These are phyloP conservation scores for Suillus decipiens DNA, from an alignment of 768 basidiomycete species.

Conservation along the genomic window DNA sequence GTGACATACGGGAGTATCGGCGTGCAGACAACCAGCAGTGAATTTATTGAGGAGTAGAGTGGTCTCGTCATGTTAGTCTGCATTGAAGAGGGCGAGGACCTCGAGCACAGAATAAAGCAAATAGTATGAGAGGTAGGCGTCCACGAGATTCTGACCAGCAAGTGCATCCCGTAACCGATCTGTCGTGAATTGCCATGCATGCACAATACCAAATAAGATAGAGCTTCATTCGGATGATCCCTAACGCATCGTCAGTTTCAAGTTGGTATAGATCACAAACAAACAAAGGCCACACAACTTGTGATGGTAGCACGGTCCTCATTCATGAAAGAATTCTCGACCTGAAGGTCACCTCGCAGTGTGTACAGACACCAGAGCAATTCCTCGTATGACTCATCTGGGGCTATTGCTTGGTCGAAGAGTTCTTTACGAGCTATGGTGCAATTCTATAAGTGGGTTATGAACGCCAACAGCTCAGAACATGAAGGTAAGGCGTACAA, in stretches of 20 bases:
- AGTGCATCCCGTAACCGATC: slow-evolving; percentile 74
- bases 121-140: too few relatives aligned
- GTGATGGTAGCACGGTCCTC: slow-evolving; percentile 80
- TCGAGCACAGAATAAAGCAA: too few relatives aligned
- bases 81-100: too few relatives aligned
- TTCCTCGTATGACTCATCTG: slow-evolving; percentile 89
- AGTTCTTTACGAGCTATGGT: slow-evolving; percentile 91
- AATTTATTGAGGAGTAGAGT: too few relatives aligned
- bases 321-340: slow-evolving; percentile 81
- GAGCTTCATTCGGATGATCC: slow-evolving; percentile 85
- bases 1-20: too few relatives aligned
- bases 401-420: slow-evolving; percentile 69
- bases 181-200: slow-evolving; percentile 75
- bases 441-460: slow-evolving; percentile 66
- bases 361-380: slow-evolving; percentile 93
- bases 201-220: slow-evolving; percentile 74
- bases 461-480: background rate
- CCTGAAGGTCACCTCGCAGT: slow-evolving; percentile 86
- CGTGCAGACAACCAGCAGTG: too few relatives aligned
- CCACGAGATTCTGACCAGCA: slow-evolving; percentile 77
- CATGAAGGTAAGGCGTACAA: slow-evolving; percentile 53
- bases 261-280: slow-evolving; percentile 7
- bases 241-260: slow-evolving; percentile 33
- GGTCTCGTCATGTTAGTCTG: too few relatives aligned
- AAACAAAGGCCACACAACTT: slow-evolving; percentile 53